phyloP scores from a whole-genome alignment of 2,329 filamentous ascomycete genomes.

The Cytospora leucostoma region DNA sequence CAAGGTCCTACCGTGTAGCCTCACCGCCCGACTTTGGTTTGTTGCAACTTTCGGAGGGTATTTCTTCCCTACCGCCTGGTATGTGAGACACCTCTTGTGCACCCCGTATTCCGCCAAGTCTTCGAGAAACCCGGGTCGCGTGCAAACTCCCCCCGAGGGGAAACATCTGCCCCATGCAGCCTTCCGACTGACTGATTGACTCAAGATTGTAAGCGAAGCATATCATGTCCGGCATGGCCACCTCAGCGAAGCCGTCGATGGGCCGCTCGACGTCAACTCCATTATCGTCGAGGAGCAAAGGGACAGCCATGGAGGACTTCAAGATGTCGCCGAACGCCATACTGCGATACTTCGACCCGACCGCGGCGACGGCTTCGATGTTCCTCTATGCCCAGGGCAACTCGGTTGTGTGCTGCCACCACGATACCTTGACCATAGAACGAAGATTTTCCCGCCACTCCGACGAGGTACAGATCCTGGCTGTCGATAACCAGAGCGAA shows the following conservation, averaged over 20 bases:
- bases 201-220: constrained; percentile 31
- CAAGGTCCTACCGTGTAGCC: constrained; percentile 45
- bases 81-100: constrained; percentile 37
- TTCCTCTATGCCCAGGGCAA: constrained; percentile 86
- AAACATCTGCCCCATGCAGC: constrained; percentile 27
- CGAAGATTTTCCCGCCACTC: constrained; percentile 80
- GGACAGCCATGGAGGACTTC: constrained; percentile 53
- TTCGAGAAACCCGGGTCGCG: constrained; percentile 30
- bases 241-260: constrained; percentile 54
- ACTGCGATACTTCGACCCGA: constrained; percentile 73
- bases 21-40: constrained; percentile 41
- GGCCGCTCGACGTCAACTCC: constrained; percentile 58
- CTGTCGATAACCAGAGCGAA: constrained; percentile 90
- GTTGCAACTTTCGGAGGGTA: constrained; percentile 39
- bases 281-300: constrained; percentile 53
- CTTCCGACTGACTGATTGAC: constrained; percentile 34
- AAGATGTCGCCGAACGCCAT: constrained; percentile 53
- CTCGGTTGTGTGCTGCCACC: constrained; percentile 82
- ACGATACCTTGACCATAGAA: constrained; percentile 89
- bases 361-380: constrained; percentile 86
- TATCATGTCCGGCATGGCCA: constrained; percentile 58
- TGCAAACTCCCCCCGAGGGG: constrained; percentile 30
- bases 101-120: constrained; percentile 26
- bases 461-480: constrained; percentile 80
- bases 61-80: constrained; percentile 43